These are phyloP conservation scores for Bocquillonia castaneifolia DNA, from an alignment of 441 rosid genomes.

Conservation along the genomic window DNA sequence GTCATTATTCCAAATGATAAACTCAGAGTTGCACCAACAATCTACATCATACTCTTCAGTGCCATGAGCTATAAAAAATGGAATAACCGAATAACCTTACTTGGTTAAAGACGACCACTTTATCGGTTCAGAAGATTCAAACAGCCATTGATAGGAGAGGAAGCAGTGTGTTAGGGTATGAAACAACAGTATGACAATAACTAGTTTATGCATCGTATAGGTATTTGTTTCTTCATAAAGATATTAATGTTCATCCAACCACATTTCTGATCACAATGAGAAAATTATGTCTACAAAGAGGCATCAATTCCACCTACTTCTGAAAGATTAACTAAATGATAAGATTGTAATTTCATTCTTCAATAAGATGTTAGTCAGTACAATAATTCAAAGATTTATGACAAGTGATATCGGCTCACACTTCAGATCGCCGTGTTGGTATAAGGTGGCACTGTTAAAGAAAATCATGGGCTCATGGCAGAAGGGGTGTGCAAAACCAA, in stretches of 20 bases:
- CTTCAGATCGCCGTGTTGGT: neutral
- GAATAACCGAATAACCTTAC: too few relatives aligned
- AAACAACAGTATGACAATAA: constrained; percentile 1
- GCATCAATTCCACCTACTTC: neutral
- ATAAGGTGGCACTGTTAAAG: constrained; percentile 1
- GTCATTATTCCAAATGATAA: neutral
- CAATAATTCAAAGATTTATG: neutral
- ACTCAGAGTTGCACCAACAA: neutral
- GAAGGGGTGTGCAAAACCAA: too few relatives aligned
- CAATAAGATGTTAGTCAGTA: neutral
- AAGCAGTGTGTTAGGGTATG: neutral
- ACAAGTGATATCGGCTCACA: neutral
- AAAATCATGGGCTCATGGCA: neutral
- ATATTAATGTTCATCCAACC: neutral
- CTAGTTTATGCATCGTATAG: neutral
- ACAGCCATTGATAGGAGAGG: neutral
- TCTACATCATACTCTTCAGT: neutral
- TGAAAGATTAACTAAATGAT: neutral
- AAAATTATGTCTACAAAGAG: neutral
- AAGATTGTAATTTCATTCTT: neutral
- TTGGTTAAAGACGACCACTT: too few relatives aligned
- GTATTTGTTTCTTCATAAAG: neutral
- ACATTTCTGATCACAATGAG: neutral
- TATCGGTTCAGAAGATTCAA: too few relatives aligned
- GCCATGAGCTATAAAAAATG: neutral